Conservation (phyloP, 108 stramenopile species). For the Cylindrotheca closterium region DNA sequence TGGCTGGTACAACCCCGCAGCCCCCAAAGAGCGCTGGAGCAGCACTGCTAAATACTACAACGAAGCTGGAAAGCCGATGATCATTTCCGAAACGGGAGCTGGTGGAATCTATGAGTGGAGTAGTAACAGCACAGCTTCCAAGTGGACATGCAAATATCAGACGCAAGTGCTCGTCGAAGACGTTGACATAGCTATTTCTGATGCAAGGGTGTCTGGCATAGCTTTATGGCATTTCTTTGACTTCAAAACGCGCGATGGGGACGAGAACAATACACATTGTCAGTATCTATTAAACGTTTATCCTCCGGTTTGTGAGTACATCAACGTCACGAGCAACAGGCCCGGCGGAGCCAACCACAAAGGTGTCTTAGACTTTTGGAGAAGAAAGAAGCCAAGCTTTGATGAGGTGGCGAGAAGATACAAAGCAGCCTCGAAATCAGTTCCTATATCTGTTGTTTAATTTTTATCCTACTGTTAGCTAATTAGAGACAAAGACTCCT, state of each 20-base stretch:
- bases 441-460: too few relatives aligned
- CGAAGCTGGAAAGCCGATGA: slow-evolving; percentile 29
- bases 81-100: slow-evolving; percentile 45
- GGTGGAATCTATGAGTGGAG: slow-evolving; percentile 48
- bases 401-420: background rate
- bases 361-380: slow-evolving; percentile 42
- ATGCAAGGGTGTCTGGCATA: slow-evolving; percentile 33
- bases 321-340: slow-evolving; percentile 15
- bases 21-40: slow-evolving; percentile 28
- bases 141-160: slow-evolving; percentile 42
- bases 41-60: slow-evolving; percentile 15
- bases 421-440: too few relatives aligned
- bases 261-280: slow-evolving; percentile 36
- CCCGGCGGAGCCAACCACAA: slow-evolving; percentile 52
- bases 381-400: slow-evolving; percentile 28
- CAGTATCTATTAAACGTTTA: slow-evolving; percentile 27
- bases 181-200: slow-evolving; percentile 27
- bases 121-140: slow-evolving; percentile 22
- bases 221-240: slow-evolving; percentile 51
- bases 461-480: too few relatives aligned
- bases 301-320: slow-evolving; percentile 38
- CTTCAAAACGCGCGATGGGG: slow-evolving; percentile 40
- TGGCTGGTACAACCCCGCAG: slow-evolving; percentile 29
- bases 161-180: slow-evolving; percentile 19
- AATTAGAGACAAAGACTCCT: too few relatives aligned